phyloP scores from a whole-genome alignment of 1,284 basidiomycete species.

The Ustilago cynodontis region DNA sequence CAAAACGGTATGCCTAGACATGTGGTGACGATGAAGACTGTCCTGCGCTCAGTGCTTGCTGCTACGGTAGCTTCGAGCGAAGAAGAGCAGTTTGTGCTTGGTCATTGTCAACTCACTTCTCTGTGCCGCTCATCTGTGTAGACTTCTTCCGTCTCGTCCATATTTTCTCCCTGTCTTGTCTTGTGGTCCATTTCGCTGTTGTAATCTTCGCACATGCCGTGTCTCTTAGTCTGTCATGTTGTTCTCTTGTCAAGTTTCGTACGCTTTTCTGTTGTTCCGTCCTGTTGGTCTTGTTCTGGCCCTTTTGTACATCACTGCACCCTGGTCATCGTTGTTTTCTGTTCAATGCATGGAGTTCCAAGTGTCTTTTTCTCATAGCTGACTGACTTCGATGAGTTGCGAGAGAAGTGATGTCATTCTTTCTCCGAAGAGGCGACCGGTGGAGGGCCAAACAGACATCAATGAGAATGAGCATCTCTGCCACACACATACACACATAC shows the following conservation, averaged over 20 bases:
- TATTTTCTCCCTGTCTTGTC: constrained; percentile 1
- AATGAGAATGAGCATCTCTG: too few relatives aligned
- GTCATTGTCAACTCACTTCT: too few relatives aligned
- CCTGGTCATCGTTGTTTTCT: background rate
- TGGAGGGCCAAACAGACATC: too few relatives aligned
- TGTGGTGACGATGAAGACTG: constrained; percentile 40
- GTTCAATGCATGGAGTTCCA: background rate
- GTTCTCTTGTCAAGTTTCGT: background rate
- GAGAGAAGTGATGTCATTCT: too few relatives aligned
- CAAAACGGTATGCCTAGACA: constrained; percentile 44
- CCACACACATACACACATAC: too few relatives aligned
- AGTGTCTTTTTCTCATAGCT: too few relatives aligned
- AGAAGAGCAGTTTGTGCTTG: constrained; percentile 5
- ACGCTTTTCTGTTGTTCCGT: background rate
- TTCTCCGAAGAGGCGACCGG: too few relatives aligned
- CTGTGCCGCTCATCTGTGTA: background rate
- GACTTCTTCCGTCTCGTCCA: background rate
- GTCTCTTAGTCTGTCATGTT: background rate
- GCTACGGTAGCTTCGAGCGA: constrained; percentile 20
- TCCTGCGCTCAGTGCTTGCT: constrained; percentile 34
- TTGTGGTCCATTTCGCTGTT: background rate
- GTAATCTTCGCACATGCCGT: background rate
- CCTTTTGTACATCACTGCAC: background rate
- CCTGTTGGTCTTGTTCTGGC: background rate
- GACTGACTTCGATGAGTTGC: too few relatives aligned